Base-by-base conservation (phyloP, 2,329 filamentous ascomycete genomes). In the Rhynchosporium graminicola region DNA sequence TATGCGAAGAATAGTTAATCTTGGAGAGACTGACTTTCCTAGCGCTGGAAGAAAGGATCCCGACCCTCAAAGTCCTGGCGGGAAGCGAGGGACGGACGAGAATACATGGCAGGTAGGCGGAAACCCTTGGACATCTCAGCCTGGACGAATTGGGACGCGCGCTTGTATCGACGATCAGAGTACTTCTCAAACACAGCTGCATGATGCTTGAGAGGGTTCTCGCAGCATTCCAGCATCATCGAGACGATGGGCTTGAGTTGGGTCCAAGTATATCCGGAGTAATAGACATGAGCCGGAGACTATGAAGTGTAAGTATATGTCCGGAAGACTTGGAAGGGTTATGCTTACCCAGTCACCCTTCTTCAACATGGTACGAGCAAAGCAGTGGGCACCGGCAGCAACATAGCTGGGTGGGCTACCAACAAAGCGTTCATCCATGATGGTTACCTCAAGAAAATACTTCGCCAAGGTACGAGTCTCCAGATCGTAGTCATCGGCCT, bases 381-480 rank as follows among this genome's bases (percentile, higher is more conserved):
- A 81, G 74, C 93, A 98, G 76, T 99, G 95, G 29, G 95, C 91
- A 33, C 91, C 94, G 20, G 95, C 95, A 60, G 95, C 91, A 58
- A 94, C 80, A 75, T 91, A 98, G 81, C 93, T 97, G 2, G 94
- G 91, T 38, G 91, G 90, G 70, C 89, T 92, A 31, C 90, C 91
- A 42, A 99, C 92, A 73, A 99, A 98, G 26, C 94, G 90, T 80
- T 98, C 93, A 74, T 99, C 95, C 92, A 98, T 97, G 75, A 98
- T 88, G 43, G 92, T 96, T 60, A 98, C 85, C 76, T 99, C 95
- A 31, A 99, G 82, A 77, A 99, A 97, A 78, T 99, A 99, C 79
- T 99, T 99, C 70, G 95, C 92, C 60, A 99, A 80, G 4, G 95
- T 98, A 43, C 95, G 86, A 10, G 94, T 97, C 78, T 99, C 94